A percentile compares a stretch with the other conserved stretches of the same genome.
phyloP scores from a whole-genome alignment of 208 protist species.

The Leishmania lainsoni region DNA sequence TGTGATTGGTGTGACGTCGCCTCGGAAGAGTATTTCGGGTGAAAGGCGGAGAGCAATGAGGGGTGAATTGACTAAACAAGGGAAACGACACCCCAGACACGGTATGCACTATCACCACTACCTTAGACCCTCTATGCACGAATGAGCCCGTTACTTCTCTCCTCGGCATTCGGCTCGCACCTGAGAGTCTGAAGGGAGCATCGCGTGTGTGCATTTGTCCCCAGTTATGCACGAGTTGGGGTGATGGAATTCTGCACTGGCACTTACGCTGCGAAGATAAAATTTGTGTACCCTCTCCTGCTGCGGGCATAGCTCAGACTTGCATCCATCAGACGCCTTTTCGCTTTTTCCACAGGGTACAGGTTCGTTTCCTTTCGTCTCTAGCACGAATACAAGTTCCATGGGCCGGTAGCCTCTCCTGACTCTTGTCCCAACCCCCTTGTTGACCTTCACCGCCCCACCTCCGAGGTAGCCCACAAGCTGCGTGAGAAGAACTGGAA shows the following conservation, averaged over 20 bases:
- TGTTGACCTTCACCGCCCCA: not conserved
- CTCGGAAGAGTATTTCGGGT: not conserved
- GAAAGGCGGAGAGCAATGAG: not conserved
- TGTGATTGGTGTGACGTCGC: not conserved
- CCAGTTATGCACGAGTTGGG: not conserved
- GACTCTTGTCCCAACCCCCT: not conserved
- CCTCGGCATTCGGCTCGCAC: not conserved
- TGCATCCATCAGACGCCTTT: not conserved
- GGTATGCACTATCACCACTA: not conserved
- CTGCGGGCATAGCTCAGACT: not conserved
- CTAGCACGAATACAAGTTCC: not conserved
- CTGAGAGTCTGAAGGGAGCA: not conserved
- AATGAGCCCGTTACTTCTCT: not conserved
- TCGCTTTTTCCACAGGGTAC: not conserved
- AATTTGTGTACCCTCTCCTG: not conserved
- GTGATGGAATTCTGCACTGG: not conserved
- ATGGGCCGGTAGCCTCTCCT: not conserved
- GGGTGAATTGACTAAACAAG: not conserved
- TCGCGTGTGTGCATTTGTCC: too few species aligned
- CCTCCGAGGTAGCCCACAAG: not conserved
- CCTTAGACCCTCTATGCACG: not conserved
- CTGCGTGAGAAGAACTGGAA: not conserved
- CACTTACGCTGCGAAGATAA: not conserved
- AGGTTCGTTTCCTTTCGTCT: not conserved
- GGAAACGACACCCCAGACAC: not conserved